Evolutionary conservation across 768 basidiomycete species (phyloP).

Genomic region (Suillus subalutaceus): DNA sequence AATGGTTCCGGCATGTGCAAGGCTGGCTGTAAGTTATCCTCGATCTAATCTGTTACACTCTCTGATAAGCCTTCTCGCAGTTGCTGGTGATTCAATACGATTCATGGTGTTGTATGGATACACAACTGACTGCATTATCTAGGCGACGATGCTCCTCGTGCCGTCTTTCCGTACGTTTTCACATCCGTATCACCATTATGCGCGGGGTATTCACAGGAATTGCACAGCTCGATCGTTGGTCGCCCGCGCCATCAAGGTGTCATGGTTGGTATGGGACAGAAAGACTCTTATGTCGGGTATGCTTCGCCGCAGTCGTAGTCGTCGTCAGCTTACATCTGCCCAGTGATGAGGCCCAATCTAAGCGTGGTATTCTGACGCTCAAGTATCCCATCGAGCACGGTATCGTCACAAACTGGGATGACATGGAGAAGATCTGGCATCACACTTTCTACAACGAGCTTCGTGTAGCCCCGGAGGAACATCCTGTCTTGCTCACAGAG

Average conservation of each 20-base stretch:
- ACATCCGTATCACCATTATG: slow-evolving; percentile 1
- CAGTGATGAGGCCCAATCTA: slow-evolving; percentile 90
- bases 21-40: slow-evolving; percentile 83
- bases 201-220: not conserved
- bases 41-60: slow-evolving; percentile 15
- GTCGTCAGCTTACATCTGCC: not conserved
- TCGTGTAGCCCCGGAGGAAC: slow-evolving; percentile 77
- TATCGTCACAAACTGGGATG: slow-evolving; percentile 98
- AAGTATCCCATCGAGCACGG: slow-evolving; percentile 96
- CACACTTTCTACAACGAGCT: slow-evolving; percentile 92
- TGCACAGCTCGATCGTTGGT: slow-evolving; percentile 85
- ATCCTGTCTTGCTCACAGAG: slow-evolving; percentile 72
- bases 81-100: slow-evolving; percentile 54
- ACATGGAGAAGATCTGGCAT: slow-evolving; percentile 99
- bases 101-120: not conserved
- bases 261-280: slow-evolving; percentile 97
- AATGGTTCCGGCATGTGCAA: slow-evolving; percentile 99
- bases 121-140: slow-evolving; percentile 22
- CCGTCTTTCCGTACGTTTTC: slow-evolving; percentile 88
- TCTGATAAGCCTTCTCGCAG: slow-evolving; percentile 39
- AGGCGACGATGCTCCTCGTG: slow-evolving; percentile 90
- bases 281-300: slow-evolving; percentile 95
- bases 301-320: slow-evolving; percentile 2
- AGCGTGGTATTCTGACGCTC: slow-evolving; percentile 91
- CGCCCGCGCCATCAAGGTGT: slow-evolving; percentile 94